These are phyloP conservation scores for Hansfordia pulvinata DNA, from an alignment of 2,329 filamentous ascomycete genomes.

Conservation along the genomic window DNA sequence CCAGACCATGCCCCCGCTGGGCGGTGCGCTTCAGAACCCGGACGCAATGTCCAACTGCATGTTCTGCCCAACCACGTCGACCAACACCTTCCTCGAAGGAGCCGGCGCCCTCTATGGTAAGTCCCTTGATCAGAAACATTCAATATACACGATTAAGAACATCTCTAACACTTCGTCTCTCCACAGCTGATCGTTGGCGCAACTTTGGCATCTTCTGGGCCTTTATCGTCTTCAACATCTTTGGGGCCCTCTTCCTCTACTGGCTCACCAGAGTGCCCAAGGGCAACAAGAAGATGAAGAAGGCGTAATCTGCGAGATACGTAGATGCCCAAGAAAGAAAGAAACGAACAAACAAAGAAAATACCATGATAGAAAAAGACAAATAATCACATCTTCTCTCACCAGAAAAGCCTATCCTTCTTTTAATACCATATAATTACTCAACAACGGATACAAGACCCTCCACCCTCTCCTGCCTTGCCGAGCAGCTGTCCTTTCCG, in stretches of 20 bases:
- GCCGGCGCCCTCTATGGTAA: conserved; percentile 28
- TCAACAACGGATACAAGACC: too few species aligned
- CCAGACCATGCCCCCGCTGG: conserved; percentile 23
- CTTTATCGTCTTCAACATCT: conserved; percentile 41
- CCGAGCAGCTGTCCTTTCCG: too few species aligned
- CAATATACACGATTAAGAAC: not conserved
- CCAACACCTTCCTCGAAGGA: conserved; percentile 21
- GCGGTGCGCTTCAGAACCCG: conserved; percentile 33
- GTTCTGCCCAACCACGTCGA: conserved; percentile 23
- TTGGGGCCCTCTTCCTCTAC: conserved; percentile 37
- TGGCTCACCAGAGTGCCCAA: conserved; percentile 33
- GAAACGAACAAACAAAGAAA: conserved; percentile 1
- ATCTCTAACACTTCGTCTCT: conserved; percentile 4
- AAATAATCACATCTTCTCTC: too few species aligned
- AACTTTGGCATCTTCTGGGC: conserved; percentile 41
- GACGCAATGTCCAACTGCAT: conserved; percentile 27
- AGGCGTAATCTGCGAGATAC: too few species aligned
- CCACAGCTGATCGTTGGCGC: conserved; percentile 32
- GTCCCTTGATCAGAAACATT: conserved; percentile 2
- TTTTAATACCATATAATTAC: too few species aligned
- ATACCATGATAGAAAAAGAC: too few species aligned
- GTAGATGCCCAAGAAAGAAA: conserved; percentile 14
- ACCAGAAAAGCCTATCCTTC: too few species aligned
- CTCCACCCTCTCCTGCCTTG: too few species aligned
- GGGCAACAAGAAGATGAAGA: conserved; percentile 14